Percentiles rank a stretch among this genome's conserved stretches.
These are phyloP conservation scores for Phytophthora aleatoria DNA, from an alignment of 352 stramenopile genomes.

Conservation along the genomic window DNA sequence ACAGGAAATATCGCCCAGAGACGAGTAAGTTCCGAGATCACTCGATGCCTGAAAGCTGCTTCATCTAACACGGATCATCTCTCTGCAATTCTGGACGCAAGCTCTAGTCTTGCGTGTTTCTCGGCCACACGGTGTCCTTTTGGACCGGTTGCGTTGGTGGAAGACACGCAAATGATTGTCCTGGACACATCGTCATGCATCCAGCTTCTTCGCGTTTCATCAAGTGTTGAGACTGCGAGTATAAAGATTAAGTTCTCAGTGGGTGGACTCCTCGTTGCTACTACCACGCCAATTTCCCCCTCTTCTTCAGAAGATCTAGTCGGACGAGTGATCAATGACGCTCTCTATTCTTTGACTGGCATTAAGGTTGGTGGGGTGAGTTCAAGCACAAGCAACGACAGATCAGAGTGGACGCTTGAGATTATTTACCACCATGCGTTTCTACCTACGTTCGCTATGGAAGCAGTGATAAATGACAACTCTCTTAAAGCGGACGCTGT, in stretches of 20 bases:
- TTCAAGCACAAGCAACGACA: background rate
- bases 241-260: slow-evolving; percentile 9
- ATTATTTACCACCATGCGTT: slow-evolving; percentile 25
- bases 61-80: background rate
- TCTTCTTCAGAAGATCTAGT: background rate
- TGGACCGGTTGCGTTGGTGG: slow-evolving; percentile 10
- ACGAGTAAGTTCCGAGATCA: slow-evolving; percentile 9
- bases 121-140: slow-evolving; percentile 21
- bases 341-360: slow-evolving; percentile 2
- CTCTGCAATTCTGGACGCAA: background rate
- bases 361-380: background rate
- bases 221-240: background rate
- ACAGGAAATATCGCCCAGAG: background rate
- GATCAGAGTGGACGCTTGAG: slow-evolving; percentile 17
- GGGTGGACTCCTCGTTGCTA: background rate
- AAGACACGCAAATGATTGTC: slow-evolving; percentile 11
- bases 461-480: background rate
- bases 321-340: background rate
- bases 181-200: slow-evolving; percentile 25
- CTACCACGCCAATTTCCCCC: slow-evolving; percentile 5
- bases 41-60: slow-evolving; percentile 1
- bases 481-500: slow-evolving; percentile 5
- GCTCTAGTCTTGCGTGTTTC: slow-evolving; percentile 17
- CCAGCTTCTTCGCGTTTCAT: slow-evolving; percentile 16
- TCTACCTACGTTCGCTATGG: slow-evolving; percentile 10